These are phyloP conservation scores for Penicillium pulvis DNA, from an alignment of 495 filamentous ascomycete species.

Conservation along the genomic window DNA sequence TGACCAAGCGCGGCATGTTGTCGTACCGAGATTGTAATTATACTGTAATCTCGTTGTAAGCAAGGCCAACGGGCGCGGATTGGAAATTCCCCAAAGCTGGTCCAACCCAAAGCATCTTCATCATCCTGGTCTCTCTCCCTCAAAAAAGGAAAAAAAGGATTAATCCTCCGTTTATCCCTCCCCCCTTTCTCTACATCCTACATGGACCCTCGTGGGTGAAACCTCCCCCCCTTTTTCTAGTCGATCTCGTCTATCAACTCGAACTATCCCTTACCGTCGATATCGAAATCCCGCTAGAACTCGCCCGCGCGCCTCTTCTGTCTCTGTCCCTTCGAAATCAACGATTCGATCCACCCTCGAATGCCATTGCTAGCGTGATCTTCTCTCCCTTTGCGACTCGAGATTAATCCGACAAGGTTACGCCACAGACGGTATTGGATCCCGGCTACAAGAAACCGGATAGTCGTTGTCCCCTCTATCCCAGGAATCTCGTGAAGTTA, in stretches of 20 bases:
- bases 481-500: slow-evolving; percentile 23
- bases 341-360: slow-evolving; percentile 2
- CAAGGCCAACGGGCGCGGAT: background rate
- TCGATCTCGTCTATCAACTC: background rate
- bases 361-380: slow-evolving; percentile 17
- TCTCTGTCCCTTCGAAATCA: background rate
- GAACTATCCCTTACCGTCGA: slow-evolving; percentile 4
- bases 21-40: slow-evolving; percentile 1
- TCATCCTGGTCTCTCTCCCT: slow-evolving; percentile 13
- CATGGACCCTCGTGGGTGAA: slow-evolving; percentile 32
- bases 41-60: slow-evolving; percentile 3
- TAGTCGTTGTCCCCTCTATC: slow-evolving; percentile 18
- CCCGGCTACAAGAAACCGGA: slow-evolving; percentile 30
- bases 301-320: slow-evolving; percentile 12
- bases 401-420: background rate
- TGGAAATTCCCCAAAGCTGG: slow-evolving; percentile 2
- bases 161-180: slow-evolving; percentile 10
- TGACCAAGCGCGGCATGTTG: slow-evolving; percentile 16
- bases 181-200: slow-evolving; percentile 17
- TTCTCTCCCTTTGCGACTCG: slow-evolving; percentile 3
- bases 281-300: slow-evolving; percentile 7
- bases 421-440: slow-evolving; percentile 27
- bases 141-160: slow-evolving; percentile 19
- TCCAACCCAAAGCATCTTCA: slow-evolving; percentile 11
- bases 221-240: slow-evolving; percentile 8